Base-by-base conservation (phyloP, 108 stramenopile species). In the Nitzschia sp. region DNA sequence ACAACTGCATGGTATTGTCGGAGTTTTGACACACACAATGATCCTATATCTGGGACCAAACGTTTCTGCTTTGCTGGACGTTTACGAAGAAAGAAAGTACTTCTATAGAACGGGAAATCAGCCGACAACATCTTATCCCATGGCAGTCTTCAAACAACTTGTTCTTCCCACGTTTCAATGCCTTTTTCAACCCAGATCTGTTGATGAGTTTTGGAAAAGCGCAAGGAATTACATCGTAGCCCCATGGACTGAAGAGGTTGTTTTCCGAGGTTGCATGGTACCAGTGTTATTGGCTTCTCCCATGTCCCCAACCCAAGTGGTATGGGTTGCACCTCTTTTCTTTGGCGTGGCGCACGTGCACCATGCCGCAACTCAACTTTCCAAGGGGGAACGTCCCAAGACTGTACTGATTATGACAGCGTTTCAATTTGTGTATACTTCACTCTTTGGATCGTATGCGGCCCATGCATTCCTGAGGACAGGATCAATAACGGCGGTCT, bases 321-420 rank as follows among this genome's bases (percentile, higher is more conserved):
- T 65, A 2, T 75, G 77, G 68, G 73, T 86, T 8, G 83, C 85
- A 21, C 93, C 93, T 41, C 55, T 89, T 24, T 94, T 90, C 64
- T 94, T 94, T 73, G 93, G 93, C 10, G 51, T 83, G 9, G 93
- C 93, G 1, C 93, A 94, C 75, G 40, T 85, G 8, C 93, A 94
- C 55, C 93, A 91, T 71, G 84, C 85, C 21, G 39, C 73, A 10
- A 51, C 57, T 25, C 67, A 68, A 41, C 67, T 65, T 17, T 61
- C 58, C 21, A 26, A 75, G 26, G 77, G 76, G 21, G 69, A 76
- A 37, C 40, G 57, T 10, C 29, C 66, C 48, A 22, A 48, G 44
- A 24, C 56, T 25, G 69, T 84, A 3, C 7, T 86, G 6, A 2
- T 84, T 11, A 51, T 64, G 25, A 87, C 86, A 40, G 22, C 57